Base-by-base conservation (phyloP, 2,329 filamentous ascomycete species). In the Tolypocladium pustulatum region DNA sequence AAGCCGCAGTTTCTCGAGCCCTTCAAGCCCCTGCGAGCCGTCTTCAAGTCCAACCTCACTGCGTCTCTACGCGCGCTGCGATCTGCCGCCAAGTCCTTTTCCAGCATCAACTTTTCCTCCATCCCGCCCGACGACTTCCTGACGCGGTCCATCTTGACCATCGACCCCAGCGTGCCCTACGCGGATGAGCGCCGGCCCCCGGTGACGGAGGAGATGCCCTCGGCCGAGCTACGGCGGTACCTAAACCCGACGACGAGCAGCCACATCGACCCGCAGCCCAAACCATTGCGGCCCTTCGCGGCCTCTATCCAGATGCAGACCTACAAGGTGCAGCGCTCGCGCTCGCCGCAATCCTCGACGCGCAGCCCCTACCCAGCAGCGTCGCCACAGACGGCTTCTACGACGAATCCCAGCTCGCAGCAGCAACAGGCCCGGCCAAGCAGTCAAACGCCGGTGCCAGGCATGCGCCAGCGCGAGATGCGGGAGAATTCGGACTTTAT, bases 271-370 rank as follows among this genome's bases (percentile, higher is more conserved):
- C 66, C 61, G 32, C 69, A 61, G 41, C 67, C 69, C 15, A 68
- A 69, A 38, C 62, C 65, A 10, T 63, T 65, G 40, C 58, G 65
- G 34, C 49, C 74, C 57, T 87, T 82, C 65, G 86, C 83, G 17
- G 84, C 85, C 32, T 87, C 85, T 1, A 88, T 88, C 60, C 85
- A 88, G 68, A 87, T 88, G 85, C 84, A 87, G 66, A 88, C 85
- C 0, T 88, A 88, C 75, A 84, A 83, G 66, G 78, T 84, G 38
- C 79, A 79, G 65, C 77, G 77, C 40, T 78, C 77, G 34, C 76
- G 74, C 61, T 74, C 73, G 56, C 65, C 71, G 43, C 65, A 72
- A 27, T 61, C 69, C n/a, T 64, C 66, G n/a, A 61, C 62, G 20
- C 71, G 71, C 55, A 64, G 66, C 56, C 63, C 69, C 43, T 69